Evolutionary conservation across 116 monocot species (phyloP).

Genomic region (Phalaenopsis hybrid): DNA sequence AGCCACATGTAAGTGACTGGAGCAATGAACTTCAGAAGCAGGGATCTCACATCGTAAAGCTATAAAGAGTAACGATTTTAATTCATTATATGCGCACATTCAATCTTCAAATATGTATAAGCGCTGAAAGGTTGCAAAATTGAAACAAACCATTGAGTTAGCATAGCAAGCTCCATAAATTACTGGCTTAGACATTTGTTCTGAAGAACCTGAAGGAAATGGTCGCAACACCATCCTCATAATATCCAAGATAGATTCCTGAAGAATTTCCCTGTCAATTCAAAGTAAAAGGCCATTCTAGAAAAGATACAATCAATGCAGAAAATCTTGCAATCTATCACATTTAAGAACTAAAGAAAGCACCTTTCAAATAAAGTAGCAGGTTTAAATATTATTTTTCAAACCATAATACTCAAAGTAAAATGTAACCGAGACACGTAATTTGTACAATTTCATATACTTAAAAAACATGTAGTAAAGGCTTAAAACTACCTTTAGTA

Average conservation of each 20-base stretch:
- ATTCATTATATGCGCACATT: neutral
- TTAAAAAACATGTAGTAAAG: too few relatives aligned
- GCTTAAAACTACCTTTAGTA: too few relatives aligned
- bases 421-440: neutral
- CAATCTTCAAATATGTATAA: neutral
- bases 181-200: constrained; percentile 22
- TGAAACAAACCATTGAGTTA: constrained; percentile 65
- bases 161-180: constrained; percentile 48
- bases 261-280: neutral
- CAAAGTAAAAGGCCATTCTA: neutral
- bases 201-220: constrained; percentile 22
- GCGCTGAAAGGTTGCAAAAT: neutral
- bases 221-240: constrained; percentile 61
- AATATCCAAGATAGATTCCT: constrained; percentile 61
- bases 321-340: neutral
- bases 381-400: neutral
- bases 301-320: neutral
- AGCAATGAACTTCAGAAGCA: constrained; percentile 47
- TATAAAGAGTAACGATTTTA: constrained; percentile 21
- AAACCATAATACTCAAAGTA: neutral
- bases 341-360: neutral
- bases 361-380: neutral
- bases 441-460: too few relatives aligned
- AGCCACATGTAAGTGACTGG: constrained; percentile 92
- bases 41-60: constrained; percentile 59